Evolutionary conservation across 1,284 basidiomycete genomes (phyloP), one percentile per base, ranked within the genome.

Genomic region (Anthracocystis walkeri): DNA sequence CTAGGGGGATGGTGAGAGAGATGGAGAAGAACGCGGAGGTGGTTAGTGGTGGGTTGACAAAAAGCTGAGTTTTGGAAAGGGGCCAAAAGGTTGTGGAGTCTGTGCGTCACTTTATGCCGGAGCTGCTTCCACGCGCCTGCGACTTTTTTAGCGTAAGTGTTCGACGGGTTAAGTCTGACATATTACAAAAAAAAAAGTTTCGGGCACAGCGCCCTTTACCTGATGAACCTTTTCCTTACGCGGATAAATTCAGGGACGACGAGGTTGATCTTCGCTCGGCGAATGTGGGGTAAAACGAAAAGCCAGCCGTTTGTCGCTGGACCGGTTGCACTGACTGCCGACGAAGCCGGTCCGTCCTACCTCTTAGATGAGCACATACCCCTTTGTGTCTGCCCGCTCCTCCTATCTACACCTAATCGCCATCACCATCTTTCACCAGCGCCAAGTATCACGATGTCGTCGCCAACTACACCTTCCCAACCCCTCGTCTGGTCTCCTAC

Each of bases 401-500:
- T 49, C 31, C 18, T 18, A 29, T 33, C 7, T 35, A 8, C 29
- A 29, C 29, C 5, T 8, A n/a, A 29, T 29, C 29, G 29, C 29
- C 8, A 29, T 27, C 50, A 29, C 20, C 50, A 31, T 27, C 48
- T 23, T 18, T 29, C 23, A 54, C 11, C 52, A n/a, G 3, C 40
- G 4, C 11, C 7, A 31, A 25, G 20, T 12, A 8, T 8, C 18
- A 58, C 7, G 27, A 67, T 67, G 65, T 35, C 45, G 5, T 57
- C 65, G 6, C 38, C 64, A 31, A 29, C 55, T 14, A n/a, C 57
- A 3, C n/a, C 57, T 16, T 3, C 61, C 11, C 66, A 69, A 38
- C 73, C 75, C 3, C 48, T 78, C 12, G 77, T 71, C 14, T 79
- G 78, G 78, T 23, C 68, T 25, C 41, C 78, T 4, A 54, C 49